phyloP scores from a whole-genome alignment of 176 grass and related monocot species.

The Miscanthus lutarioriparius region DNA sequence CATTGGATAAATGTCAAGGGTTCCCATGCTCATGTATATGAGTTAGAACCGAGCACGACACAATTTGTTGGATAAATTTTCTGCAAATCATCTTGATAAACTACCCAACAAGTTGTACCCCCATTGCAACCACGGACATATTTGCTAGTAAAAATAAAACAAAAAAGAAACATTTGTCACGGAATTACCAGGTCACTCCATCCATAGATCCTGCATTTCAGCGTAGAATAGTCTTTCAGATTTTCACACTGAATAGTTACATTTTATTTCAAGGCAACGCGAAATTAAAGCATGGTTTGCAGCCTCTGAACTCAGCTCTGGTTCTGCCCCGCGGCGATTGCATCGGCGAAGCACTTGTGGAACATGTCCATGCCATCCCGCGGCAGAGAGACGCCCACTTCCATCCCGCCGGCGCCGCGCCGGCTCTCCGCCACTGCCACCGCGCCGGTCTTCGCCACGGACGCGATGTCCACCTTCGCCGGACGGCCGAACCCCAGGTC shows the following conservation, averaged over 20 bases:
- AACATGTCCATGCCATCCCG: constrained; percentile 41
- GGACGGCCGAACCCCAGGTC: constrained; percentile 59
- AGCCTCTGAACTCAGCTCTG: not conserved
- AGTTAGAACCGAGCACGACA: no score
- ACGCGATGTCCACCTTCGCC: constrained; percentile 54
- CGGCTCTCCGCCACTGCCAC: constrained; percentile 40
- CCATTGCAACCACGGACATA: no score
- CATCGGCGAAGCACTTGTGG: constrained; percentile 31
- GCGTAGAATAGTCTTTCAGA: no score
- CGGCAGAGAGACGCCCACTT: constrained; percentile 48
- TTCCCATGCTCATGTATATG: no score
- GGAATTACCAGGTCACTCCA: no score
- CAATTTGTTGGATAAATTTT: no score
- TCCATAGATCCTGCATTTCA: no score
- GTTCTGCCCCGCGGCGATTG: not conserved
- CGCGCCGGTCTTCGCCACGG: constrained; percentile 35
- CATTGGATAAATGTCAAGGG: no score
- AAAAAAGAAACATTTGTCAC: no score
- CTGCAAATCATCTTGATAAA: no score
- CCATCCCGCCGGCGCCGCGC: constrained; percentile 30
- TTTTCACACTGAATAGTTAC: not conserved
- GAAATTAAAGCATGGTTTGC: not conserved
- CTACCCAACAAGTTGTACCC: no score
- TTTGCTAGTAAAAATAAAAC: no score
- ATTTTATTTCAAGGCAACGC: not conserved